Conservation (phyloP, 345 rosid species). For the Aurinia saxatilis region DNA sequence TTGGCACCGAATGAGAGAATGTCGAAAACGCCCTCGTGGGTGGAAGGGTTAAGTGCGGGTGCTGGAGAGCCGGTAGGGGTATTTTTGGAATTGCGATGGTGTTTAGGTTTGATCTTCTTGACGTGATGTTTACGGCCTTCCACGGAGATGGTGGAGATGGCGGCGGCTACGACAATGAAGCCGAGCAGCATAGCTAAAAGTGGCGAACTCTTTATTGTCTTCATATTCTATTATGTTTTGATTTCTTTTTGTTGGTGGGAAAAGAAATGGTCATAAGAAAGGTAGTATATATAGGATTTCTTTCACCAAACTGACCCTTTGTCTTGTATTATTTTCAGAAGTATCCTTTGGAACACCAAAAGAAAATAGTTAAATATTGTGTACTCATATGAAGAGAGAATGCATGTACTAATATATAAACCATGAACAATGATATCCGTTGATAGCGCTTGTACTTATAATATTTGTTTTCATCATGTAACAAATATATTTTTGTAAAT, state of each 20-base stretch:
- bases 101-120: slow-evolving; percentile 23
- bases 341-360: too few species aligned
- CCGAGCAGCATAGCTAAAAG: slow-evolving; percentile 21
- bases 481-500: too few species aligned
- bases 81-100: slow-evolving; percentile 18
- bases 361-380: too few species aligned
- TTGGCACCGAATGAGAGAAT: slow-evolving; percentile 28
- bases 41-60: slow-evolving; percentile 11
- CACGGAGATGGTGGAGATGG: slow-evolving; percentile 27
- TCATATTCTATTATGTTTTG: slow-evolving; percentile 18
- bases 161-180: slow-evolving; percentile 14
- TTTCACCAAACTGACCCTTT: slow-evolving; percentile 4
- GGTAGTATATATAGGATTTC: slow-evolving; percentile 14
- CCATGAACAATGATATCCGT: too few species aligned
- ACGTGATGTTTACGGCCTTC: slow-evolving; percentile 25
- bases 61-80: slow-evolving; percentile 17
- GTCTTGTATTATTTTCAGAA: slow-evolving; percentile 6
- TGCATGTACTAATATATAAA: too few species aligned
- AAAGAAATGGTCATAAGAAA: not conserved
- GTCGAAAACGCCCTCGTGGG: slow-evolving; percentile 11
- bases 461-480: too few species aligned
- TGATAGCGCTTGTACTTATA: too few species aligned
- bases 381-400: too few species aligned
- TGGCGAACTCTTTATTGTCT: slow-evolving; percentile 9
- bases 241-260: slow-evolving; percentile 5